Percentiles rank a stretch among this genome's conserved stretches.
These are phyloP conservation scores for Kregervanrija pseudodelftensis DNA, from an alignment of 805 yeast species.

Conservation along the genomic window DNA sequence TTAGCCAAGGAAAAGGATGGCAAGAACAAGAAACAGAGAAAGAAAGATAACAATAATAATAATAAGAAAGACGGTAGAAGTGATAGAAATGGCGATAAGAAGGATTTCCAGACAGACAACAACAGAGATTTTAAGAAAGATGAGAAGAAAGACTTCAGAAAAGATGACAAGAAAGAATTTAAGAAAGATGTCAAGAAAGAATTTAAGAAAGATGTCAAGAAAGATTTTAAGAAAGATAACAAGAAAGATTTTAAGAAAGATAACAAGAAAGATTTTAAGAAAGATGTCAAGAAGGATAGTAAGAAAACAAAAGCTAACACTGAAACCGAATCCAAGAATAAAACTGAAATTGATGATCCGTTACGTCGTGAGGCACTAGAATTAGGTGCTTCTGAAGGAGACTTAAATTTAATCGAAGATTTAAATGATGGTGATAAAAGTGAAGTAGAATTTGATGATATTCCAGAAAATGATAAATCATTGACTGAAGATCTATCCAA, in stretches of 20 bases:
- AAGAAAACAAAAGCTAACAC: not conserved
- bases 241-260: too few relatives aligned
- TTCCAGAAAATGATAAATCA: slow-evolving; percentile 31
- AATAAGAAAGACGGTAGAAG: slow-evolving; percentile 7
- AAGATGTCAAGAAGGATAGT: not conserved
- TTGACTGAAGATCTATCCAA: slow-evolving; percentile 48
- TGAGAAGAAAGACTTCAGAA: too few relatives aligned
- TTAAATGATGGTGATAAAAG: slow-evolving; percentile 40
- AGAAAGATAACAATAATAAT: slow-evolving; percentile 5
- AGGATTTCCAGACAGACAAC: slow-evolving; percentile 1
- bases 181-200: slow-evolving; percentile 8
- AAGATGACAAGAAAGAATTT: too few relatives aligned
- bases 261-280: too few relatives aligned
- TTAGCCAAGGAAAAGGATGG: slow-evolving; percentile 26
- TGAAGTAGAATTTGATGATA: slow-evolving; percentile 44
- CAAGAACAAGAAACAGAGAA: slow-evolving; percentile 14
- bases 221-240: not conserved
- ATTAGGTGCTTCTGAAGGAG: slow-evolving; percentile 84
- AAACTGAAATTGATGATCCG: slow-evolving; percentile 18
- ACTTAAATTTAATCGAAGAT: slow-evolving; percentile 55
- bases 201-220: not conserved
- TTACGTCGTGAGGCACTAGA: slow-evolving; percentile 69
- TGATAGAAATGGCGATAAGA: slow-evolving; percentile 9
- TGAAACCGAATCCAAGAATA: slow-evolving; percentile 13
- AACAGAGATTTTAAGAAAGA: slow-evolving; percentile 7